Percentiles rank a stretch among this genome's conserved stretches.
phyloP scores from a whole-genome alignment of 2,329 filamentous ascomycete genomes.

The Xylaria sp. region DNA sequence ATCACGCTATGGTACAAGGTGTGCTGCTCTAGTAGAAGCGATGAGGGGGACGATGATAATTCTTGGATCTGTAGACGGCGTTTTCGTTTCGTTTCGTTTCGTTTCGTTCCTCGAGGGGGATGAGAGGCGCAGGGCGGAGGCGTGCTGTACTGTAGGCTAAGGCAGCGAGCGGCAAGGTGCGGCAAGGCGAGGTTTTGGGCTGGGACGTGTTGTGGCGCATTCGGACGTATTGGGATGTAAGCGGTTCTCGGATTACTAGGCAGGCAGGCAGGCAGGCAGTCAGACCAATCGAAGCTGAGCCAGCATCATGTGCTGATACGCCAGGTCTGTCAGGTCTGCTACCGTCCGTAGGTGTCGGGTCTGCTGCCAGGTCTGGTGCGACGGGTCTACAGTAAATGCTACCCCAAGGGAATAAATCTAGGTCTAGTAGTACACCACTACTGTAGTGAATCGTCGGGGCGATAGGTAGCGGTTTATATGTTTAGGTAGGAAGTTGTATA shows the following conservation, averaged over 20 bases:
- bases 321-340: conserved; percentile 14
- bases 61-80: not conserved
- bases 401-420: not conserved
- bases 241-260: not conserved
- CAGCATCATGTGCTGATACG: conserved; percentile 26
- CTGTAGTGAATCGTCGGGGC: not conserved
- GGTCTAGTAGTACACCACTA: not conserved
- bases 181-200: conserved; percentile 19
- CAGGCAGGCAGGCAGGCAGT: conserved; percentile 9
- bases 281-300: conserved; percentile 34
- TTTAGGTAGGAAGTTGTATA: not conserved
- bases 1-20: not conserved
- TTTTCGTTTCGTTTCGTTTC: not conserved
- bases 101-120: conserved; percentile 8
- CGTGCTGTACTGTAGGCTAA: conserved; percentile 16
- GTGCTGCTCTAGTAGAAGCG: not conserved
- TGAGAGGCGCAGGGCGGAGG: conserved; percentile 14
- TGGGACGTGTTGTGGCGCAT: not conserved
- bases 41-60: conserved; percentile 6
- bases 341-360: not conserved
- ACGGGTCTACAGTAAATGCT: not conserved
- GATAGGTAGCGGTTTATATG: not conserved
- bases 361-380: not conserved
- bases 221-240: conserved; percentile 5
- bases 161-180: conserved; percentile 20